Evolutionary conservation across 192 early-diverging fungal genomes (phyloP), one percentile per base, ranked within the genome.

Genomic region (Phycomyces nitens): DNA sequence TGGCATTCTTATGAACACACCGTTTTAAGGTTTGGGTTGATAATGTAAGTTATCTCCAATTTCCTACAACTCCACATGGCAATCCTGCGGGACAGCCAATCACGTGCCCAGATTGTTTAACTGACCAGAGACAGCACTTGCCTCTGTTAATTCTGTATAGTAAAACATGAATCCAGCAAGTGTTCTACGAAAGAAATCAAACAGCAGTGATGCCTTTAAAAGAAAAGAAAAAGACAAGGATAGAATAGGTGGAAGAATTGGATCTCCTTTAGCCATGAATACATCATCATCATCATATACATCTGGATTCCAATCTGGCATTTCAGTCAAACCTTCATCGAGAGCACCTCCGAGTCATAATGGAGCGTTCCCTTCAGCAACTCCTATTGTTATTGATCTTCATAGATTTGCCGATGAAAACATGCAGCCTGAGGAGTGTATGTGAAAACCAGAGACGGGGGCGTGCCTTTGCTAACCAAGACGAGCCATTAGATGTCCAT

Each of bases 401-500:
- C 68, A 69, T 52, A 42, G 60, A 15, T 69, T 69, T 58, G 68
- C 68, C 18, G 68, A 69, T 53, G 60, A 63, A 12, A 62, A 69
- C 41, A 39, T 69, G 21, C 68, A 69, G 50, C 68, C 68, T 34
- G 51, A 69, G 57, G 68, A 69, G 49, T 51, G 68, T 69, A 63
- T 56, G 52, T 18, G 14, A 59, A 39, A 60, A 1, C 23, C 23
- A 54, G 21, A 54, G 23, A 54, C 4, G n/a, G n/a, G n/a, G n/a
- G n/a, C n/a, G n/a, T n/a, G n/a, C n/a, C n/a, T 40, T 11, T 47
- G 2, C 18, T 47, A 47, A 47, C 15, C 12, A 47, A 47, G 12
- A 47, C 5, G 44, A 6, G 11, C 12, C 3, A 47, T 10, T 70
- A 88, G 84, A 82, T 73, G 78, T 88, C 6, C 71, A 73, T 38